A percentile compares a stretch with the other conserved stretches of the same genome.
phyloP scores from a whole-genome alignment of 208 protist species.

The Trypanosoma congolense region DNA sequence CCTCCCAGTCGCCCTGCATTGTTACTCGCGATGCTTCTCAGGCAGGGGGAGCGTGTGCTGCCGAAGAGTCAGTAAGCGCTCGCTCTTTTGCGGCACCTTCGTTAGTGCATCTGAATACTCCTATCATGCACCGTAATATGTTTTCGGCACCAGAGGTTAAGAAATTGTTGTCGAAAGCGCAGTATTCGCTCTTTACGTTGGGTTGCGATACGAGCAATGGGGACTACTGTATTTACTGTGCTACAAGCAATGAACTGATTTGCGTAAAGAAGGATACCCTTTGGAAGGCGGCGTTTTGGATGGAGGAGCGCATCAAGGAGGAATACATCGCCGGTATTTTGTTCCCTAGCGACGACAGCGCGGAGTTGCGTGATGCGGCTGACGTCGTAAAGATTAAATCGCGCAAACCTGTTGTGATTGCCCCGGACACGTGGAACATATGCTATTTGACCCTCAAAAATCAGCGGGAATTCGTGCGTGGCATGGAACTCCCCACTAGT shows the following conservation, averaged over 20 bases:
- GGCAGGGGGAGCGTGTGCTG: neutral
- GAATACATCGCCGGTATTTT: slow-evolving; percentile 82
- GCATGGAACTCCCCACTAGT: slow-evolving; percentile 56
- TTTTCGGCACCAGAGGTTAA: slow-evolving; percentile 36
- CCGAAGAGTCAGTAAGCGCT: neutral
- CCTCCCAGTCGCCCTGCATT: neutral
- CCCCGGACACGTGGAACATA: slow-evolving; percentile 81
- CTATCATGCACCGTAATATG: slow-evolving; percentile 31
- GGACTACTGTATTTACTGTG: slow-evolving; percentile 64
- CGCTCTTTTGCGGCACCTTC: neutral
- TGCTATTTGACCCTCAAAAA: slow-evolving; percentile 73
- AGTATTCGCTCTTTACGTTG: slow-evolving; percentile 82
- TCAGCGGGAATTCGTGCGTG: slow-evolving; percentile 77
- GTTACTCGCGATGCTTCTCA: neutral
- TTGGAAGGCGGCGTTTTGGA: slow-evolving; percentile 81
- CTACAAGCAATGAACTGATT: slow-evolving; percentile 74
- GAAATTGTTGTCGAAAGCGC: slow-evolving; percentile 64
- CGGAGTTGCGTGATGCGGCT: slow-evolving; percentile 37
- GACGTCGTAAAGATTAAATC: slow-evolving; percentile 49
- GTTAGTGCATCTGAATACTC: neutral
- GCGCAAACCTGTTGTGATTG: slow-evolving; percentile 54
- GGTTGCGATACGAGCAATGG: slow-evolving; percentile 31
- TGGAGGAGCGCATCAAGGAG: slow-evolving; percentile 76
- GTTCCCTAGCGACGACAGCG: slow-evolving; percentile 55
- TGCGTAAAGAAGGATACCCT: slow-evolving; percentile 38